phyloP scores from a whole-genome alignment of 345 rosid species.

The Moricandia moricandioides region DNA sequence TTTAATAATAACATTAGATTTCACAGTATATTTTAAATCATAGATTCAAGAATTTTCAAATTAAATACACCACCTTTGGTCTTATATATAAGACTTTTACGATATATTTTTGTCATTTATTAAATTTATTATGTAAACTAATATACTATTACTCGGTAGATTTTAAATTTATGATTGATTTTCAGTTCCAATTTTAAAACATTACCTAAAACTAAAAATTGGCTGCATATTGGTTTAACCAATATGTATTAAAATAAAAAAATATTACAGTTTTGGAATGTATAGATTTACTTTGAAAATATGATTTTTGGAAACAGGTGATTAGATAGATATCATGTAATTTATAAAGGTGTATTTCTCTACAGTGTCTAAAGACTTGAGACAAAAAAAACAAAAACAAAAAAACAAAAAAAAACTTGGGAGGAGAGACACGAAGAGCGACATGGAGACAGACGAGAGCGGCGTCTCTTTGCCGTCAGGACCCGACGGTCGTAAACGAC shows the following conservation, averaged over 20 bases:
- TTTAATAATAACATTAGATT: too few species aligned
- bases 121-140: background rate
- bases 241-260: too few species aligned
- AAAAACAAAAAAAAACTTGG: background rate
- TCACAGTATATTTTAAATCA: background rate
- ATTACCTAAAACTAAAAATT: background rate
- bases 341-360: background rate
- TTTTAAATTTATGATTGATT: too few species aligned
- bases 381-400: too few species aligned
- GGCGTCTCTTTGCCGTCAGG: slow-evolving; percentile 85
- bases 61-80: background rate
- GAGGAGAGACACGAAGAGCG: background rate
- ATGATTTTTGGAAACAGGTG: too few species aligned
- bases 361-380: background rate
- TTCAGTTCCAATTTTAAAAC: background rate
- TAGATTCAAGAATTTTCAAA: background rate
- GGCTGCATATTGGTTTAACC: too few species aligned
- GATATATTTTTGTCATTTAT: background rate
- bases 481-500: slow-evolving; percentile 78
- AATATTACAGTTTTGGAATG: too few species aligned
- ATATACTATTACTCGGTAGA: background rate
- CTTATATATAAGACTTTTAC: background rate
- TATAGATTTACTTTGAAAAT: too few species aligned
- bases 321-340: background rate
- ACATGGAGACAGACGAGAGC: slow-evolving; percentile 36